Percentiles rank a stretch among this genome's conserved stretches.
Evolutionary conservation across 768 basidiomycete genomes (phyloP).

Genomic region (Favolaschia claudopus): DNA sequence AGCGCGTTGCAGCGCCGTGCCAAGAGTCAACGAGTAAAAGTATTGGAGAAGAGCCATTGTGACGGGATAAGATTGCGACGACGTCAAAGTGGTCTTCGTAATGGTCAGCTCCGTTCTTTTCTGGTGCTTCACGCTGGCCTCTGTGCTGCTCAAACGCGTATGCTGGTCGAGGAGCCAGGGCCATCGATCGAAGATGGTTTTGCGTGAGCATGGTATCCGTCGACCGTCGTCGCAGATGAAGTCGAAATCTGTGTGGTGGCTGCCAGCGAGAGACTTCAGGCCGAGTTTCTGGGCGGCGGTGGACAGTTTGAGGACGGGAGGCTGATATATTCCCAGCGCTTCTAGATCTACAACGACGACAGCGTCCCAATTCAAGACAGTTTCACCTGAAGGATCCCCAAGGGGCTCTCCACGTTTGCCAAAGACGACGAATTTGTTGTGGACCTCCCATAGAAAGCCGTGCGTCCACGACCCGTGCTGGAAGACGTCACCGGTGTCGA

Average conservation of each 20-base stretch:
- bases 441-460: conserved; percentile 13
- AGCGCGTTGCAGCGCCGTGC: conserved; percentile 23
- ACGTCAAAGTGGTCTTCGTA: not conserved
- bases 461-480: conserved; percentile 18
- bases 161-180: conserved; percentile 21
- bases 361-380: conserved; percentile 5
- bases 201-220: conserved; percentile 17
- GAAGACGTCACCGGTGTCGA: conserved; percentile 13
- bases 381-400: not conserved
- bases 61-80: conserved; percentile 23
- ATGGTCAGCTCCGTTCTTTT: conserved; percentile 6
- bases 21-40: conserved; percentile 24
- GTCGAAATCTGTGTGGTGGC: conserved; percentile 8
- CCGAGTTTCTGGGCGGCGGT: conserved; percentile 5
- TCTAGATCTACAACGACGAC: conserved; percentile 25
- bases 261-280: conserved; percentile 14
- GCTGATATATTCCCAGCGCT: conserved; percentile 28
- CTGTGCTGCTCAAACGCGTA: not conserved
- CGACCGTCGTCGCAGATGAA: conserved; percentile 29
- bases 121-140: not conserved
- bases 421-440: conserved; percentile 24
- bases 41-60: conserved; percentile 28
- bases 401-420: conserved; percentile 6
- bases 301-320: conserved; percentile 14
- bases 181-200: conserved; percentile 22